Evolutionary conservation across 805 yeast species (phyloP), one percentile per base, ranked within the genome.

Genomic region (Ogataea neopini): DNA sequence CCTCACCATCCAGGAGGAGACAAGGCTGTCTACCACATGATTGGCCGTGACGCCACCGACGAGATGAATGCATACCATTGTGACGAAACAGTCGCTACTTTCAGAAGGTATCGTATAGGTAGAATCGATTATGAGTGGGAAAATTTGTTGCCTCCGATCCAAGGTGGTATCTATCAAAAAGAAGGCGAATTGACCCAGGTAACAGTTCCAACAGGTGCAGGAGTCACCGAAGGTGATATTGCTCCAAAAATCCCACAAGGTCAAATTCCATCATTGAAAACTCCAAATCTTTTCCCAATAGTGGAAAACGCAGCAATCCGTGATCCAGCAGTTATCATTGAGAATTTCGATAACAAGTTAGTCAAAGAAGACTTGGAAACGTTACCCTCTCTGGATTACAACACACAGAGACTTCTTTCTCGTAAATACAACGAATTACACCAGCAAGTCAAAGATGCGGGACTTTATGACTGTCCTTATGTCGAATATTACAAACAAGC

Each of bases 11-110:
- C 97, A 0, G 97, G 97, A 13, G 96, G 97, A 4, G 91, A 84
- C 49, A 86, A 81, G 59, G 91, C 95, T 1, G 83, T 90, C 6
- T 73, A 72, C 57, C 97, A 90, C 66, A 75, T 89, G 84, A 79
- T 89, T 3, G 97, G 97, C 1, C 70, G 92, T 47, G 96, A 89
- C 66, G 96, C 96, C 17, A 84, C 94, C 0, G 96, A 88, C 62
- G 96, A 90, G 63, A 88, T 89, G 87, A 77, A 82, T 44, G 90
- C 91, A 7, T 89, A 88, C 59, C 96, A 89, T 62, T 64, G 78
- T 37, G 79, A 74, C 10, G 85, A 79, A 42, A 78, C 94, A 0
- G 68, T 76, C 7, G 40, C 50, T 2, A 64, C 66, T 0, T 84
- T 87, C 63, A 58, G 62, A n/a, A 73, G 66, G 33, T 90, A 78